Percentiles rank a stretch among this genome's conserved stretches.
phyloP scores from a whole-genome alignment of 2,329 filamentous ascomycete genomes.

The Cladosporium sp. region DNA sequence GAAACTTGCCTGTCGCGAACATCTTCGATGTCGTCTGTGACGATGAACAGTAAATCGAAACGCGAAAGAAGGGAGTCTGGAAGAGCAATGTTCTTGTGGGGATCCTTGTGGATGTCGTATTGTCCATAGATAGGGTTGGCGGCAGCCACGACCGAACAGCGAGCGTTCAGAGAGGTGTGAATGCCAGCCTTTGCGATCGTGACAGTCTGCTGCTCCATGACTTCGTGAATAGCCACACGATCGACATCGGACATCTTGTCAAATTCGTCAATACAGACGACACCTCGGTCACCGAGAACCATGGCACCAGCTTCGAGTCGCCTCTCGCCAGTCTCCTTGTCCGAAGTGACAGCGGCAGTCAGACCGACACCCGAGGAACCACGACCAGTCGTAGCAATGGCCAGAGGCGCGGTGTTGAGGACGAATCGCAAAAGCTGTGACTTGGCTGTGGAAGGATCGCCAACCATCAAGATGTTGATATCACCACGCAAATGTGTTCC shows the following conservation, averaged over 20 bases:
- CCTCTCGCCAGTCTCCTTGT: constrained; percentile 96
- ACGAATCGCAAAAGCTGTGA: constrained; percentile 98
- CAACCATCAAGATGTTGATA: constrained; percentile 99
- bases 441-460: constrained; percentile 96
- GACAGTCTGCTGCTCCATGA: constrained; percentile 99
- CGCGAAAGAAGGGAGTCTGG: constrained; percentile 94
- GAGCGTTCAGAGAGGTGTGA: constrained; percentile 93
- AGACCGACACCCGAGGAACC: constrained; percentile 95
- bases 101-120: constrained; percentile 97
- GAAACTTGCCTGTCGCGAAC: constrained; percentile 86
- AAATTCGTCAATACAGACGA: constrained; percentile 98
- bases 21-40: constrained; percentile 98
- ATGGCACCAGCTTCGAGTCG: constrained; percentile 96
- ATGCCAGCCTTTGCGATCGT: constrained; percentile 99
- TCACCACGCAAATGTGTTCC: constrained; percentile 97
- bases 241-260: constrained; percentile 99
- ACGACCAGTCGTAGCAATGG: constrained; percentile 94
- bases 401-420: constrained; percentile 91
- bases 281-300: constrained; percentile 94
- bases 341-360: constrained; percentile 91
- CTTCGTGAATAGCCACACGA: constrained; percentile 97
- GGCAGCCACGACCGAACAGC: constrained; percentile 93
- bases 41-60: constrained; percentile 97
- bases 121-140: constrained; percentile 98
- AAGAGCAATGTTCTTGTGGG: constrained; percentile 96